Conservation (phyloP, 2,329 filamentous ascomycete genomes). For the Pseudocercospora musae region DNA sequence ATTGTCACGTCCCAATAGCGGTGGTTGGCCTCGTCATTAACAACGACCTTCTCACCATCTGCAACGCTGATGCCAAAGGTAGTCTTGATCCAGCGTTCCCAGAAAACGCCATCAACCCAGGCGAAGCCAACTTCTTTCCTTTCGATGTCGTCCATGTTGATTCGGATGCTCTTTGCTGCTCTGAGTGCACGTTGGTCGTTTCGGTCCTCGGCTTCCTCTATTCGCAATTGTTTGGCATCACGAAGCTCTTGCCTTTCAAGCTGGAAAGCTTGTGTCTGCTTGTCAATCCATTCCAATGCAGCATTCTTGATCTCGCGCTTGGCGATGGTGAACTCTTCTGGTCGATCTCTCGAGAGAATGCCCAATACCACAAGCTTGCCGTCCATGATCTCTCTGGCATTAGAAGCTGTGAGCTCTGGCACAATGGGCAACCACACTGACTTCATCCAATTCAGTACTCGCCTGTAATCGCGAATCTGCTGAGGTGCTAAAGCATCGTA, state of each 20-base stretch:
- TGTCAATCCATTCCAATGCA: slow-evolving; percentile 96
- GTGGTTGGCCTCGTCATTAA: slow-evolving; percentile 94
- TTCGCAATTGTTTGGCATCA: slow-evolving; percentile 89
- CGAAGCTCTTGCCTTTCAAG: slow-evolving; percentile 89
- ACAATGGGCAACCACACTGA: slow-evolving; percentile 95
- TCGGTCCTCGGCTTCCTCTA: slow-evolving; percentile 93
- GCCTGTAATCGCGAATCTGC: slow-evolving; percentile 84
- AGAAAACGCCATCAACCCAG: slow-evolving; percentile 95
- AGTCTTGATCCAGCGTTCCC: slow-evolving; percentile 94
- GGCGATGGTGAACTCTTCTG: slow-evolving; percentile 72
- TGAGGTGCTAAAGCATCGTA: slow-evolving; percentile 82
- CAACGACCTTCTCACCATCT: slow-evolving; percentile 86
- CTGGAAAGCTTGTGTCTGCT: slow-evolving; percentile 86
- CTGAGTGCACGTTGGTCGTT: slow-evolving; percentile 83
- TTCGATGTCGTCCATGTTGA: slow-evolving; percentile 84
- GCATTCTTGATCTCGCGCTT: slow-evolving; percentile 93
- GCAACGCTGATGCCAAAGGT: slow-evolving; percentile 89
- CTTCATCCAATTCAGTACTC: slow-evolving; percentile 88
- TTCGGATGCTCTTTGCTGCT: slow-evolving; percentile 83
- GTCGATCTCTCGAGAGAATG: slow-evolving; percentile 74
- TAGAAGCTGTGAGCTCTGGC: slow-evolving; percentile 85
- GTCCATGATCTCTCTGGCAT: slow-evolving; percentile 92
- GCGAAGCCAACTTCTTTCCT: slow-evolving; percentile 90
- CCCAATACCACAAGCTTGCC: slow-evolving; percentile 92
- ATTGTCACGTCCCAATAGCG: slow-evolving; percentile 92